phyloP scores from a whole-genome alignment of 257 asterid species.

The Rauvolfia tetraphylla region DNA sequence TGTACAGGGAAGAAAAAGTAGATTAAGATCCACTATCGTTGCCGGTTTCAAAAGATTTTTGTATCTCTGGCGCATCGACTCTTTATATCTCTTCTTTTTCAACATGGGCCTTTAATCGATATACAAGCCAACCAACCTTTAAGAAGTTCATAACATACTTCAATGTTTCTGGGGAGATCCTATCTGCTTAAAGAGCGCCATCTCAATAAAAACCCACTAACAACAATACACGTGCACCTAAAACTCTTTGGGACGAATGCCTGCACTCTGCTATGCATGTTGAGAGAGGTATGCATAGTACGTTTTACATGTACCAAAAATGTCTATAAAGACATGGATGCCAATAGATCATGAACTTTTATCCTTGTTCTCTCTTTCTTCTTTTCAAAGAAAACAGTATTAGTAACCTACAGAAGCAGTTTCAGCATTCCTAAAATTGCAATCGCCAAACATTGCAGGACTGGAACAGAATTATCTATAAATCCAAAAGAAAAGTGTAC shows the following conservation, averaged over 20 bases:
- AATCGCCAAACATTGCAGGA: neutral
- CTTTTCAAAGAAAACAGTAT: neutral
- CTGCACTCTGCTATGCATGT: neutral
- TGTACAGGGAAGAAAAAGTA: neutral
- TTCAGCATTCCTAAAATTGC: neutral
- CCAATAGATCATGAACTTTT: neutral
- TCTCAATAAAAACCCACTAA: neutral
- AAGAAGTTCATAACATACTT: neutral
- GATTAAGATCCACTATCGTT: neutral
- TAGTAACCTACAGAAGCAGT: neutral
- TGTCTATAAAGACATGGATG: neutral
- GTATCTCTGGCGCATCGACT: neutral
- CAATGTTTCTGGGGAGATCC: neutral
- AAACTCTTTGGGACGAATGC: neutral
- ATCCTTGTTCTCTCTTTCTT: too few species aligned
- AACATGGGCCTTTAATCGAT: neutral
- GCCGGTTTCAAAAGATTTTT: neutral
- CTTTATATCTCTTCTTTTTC: neutral
- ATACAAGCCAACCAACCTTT: neutral
- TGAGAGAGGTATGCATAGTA: neutral
- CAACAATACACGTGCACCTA: neutral
- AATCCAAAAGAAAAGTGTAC: neutral
- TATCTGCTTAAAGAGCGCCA: neutral
- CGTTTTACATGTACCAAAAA: neutral
- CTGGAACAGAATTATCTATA: neutral